Evolutionary conservation across 768 basidiomycete genomes (phyloP).

Genomic region (Collybia mongolica): DNA sequence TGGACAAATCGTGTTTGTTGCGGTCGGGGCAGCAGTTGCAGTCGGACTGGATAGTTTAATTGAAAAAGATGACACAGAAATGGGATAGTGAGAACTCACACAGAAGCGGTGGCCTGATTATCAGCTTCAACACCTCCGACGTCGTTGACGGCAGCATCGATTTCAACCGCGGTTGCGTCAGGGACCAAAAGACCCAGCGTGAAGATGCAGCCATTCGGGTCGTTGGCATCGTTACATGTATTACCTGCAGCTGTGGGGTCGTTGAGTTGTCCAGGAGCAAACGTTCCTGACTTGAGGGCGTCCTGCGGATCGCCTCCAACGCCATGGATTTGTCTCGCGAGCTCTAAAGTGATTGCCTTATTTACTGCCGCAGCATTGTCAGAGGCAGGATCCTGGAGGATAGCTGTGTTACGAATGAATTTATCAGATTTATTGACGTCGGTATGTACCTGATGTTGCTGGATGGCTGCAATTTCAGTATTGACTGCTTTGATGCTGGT

Average conservation of each 20-base stretch:
- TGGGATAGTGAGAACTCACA: too few relatives aligned
- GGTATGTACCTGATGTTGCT: slow-evolving; percentile 50
- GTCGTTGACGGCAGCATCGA: slow-evolving; percentile 43
- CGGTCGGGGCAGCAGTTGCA: slow-evolving; percentile 6
- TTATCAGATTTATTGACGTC: background rate
- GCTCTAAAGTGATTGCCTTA: slow-evolving; percentile 61
- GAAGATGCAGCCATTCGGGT: slow-evolving; percentile 61
- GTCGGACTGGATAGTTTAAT: background rate
- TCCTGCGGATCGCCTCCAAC: slow-evolving; percentile 61
- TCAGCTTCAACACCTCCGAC: background rate
- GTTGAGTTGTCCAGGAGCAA: slow-evolving; percentile 51
- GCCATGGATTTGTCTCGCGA: slow-evolving; percentile 62
- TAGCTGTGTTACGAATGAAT: background rate
- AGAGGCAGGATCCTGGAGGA: slow-evolving; percentile 57
- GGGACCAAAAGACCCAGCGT: slow-evolving; percentile 56
- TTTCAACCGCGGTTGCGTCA: slow-evolving; percentile 58
- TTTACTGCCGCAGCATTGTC: slow-evolving; percentile 53
- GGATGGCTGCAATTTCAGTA: slow-evolving; percentile 64
- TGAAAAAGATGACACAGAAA: too few relatives aligned
- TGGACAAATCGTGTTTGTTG: slow-evolving; percentile 10
- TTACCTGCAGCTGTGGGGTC: slow-evolving; percentile 57
- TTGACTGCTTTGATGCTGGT: slow-evolving; percentile 55
- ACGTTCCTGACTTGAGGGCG: slow-evolving; percentile 61
- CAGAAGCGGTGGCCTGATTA: slow-evolving; percentile 1
- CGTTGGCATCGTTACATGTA: slow-evolving; percentile 51